Evolutionary conservation across 1,139 yeast genomes (phyloP), one percentile per base, ranked within the genome.

Genomic region (Lodderomyces pseudojiufengensis): DNA sequence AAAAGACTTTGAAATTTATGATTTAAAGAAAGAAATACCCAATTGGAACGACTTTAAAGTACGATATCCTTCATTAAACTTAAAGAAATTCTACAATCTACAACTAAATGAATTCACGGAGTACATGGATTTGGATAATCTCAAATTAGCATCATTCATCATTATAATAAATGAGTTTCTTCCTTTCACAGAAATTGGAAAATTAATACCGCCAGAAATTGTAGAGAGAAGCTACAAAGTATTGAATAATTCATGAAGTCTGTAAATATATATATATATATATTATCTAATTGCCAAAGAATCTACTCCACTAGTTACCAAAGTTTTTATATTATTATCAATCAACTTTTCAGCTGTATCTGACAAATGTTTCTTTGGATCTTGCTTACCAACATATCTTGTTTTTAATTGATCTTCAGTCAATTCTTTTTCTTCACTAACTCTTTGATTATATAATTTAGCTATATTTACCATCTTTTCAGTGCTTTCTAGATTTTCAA

Each of bases 341-440:
- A 94, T 78, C 39, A 88, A 71, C 45, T 71, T 69, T 46, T 86
- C 95, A 10, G 96, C 95, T 2, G 95, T 84, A 47, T 87, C 97
- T 33, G 84, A 77, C 54, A 94, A 72, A 66, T 94, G 99, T 66
- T 92, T 92, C 78, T 94, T 94, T 33, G 98, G 99, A 61, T 94
- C 98, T 62, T 92, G 97, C 58, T 88, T 90, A 50, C 99, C 99
- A 23, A 94, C 97, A 54, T 90, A 94, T 57, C 98, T 79, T 8
- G 97, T 92, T 61, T 87, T 87, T 52, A 90, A 76, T 58, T 86
- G 95, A 29, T 87, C 97, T 51, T 86, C 95, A 39, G 80, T 69
- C 49, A 92, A 70, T 49, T 87, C 95, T 55, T 84, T 83, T 58
- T 94, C 98, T 62, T 94, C 98, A 51, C 82, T 84, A 33, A 94